A percentile compares a stretch with the other conserved stretches of the same genome.
Evolutionary conservation across 1,139 yeast genomes (phyloP).

Genomic region (Magnusiomyces suaveolens): DNA sequence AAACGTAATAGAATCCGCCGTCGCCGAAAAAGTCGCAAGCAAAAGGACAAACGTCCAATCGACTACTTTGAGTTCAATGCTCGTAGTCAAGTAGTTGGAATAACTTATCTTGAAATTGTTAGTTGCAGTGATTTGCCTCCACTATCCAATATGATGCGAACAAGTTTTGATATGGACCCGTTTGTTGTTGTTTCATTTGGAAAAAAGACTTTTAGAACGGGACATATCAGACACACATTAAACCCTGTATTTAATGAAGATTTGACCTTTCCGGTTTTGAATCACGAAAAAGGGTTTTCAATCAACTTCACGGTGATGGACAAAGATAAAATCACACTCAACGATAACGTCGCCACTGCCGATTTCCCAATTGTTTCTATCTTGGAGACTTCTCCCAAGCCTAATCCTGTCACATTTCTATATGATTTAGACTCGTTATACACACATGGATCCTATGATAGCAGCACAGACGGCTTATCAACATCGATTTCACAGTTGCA

Average conservation of each 20-base stretch:
- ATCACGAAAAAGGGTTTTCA: conserved; percentile 55
- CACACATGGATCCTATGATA: too few relatives aligned
- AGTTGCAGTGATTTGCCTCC: conserved; percentile 48
- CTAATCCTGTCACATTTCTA: conserved; percentile 26
- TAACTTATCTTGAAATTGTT: conserved; percentile 64
- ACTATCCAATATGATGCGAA: conserved; percentile 38
- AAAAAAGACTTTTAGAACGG: conserved; percentile 75
- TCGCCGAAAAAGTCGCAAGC: not conserved
- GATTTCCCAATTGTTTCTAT: conserved; percentile 46
- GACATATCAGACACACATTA: conserved; percentile 73
- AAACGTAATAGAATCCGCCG: not conserved
- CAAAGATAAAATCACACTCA: conserved; percentile 70
- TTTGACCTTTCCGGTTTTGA: conserved; percentile 65
- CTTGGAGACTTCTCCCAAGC: conserved; percentile 31
- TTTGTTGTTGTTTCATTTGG: conserved; percentile 90
- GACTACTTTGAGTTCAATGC: conserved; percentile 29
- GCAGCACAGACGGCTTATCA: too few relatives aligned
- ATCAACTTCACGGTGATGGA: conserved; percentile 69
- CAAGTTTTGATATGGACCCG: conserved; percentile 93
- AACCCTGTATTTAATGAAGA: conserved; percentile 78
- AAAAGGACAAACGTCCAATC: not conserved
- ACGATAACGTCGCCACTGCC: conserved; percentile 70
- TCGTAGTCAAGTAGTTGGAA: conserved; percentile 51
- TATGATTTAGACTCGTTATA: conserved; percentile 26
- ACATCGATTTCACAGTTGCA: too few relatives aligned